Conservation (phyloP, 768 basidiomycete species). For the Termitomyces sp. region DNA sequence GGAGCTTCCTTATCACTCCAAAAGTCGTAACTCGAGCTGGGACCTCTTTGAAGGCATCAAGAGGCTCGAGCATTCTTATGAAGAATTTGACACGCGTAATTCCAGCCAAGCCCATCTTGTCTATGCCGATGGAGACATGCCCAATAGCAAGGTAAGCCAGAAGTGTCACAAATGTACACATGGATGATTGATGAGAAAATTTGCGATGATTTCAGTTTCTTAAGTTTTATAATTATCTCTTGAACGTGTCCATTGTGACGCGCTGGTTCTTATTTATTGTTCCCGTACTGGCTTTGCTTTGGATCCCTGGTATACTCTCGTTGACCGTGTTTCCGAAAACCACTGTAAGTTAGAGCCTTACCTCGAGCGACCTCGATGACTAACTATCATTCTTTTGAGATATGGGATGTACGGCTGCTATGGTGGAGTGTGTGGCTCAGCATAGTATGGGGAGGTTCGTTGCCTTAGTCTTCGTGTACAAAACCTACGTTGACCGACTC, state of each 20-base stretch:
- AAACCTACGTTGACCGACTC: conserved; percentile 2
- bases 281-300: conserved; percentile 62
- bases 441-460: conserved; percentile 72
- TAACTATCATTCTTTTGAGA: conserved; percentile 25
- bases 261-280: conserved; percentile 81
- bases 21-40: conserved; percentile 42
- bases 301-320: conserved; percentile 76
- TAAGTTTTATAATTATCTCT: conserved; percentile 68
- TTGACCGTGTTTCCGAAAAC: conserved; percentile 49
- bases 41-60: conserved; percentile 48
- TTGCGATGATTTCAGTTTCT: conserved; percentile 40
- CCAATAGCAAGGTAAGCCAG: conserved; percentile 49
- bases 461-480: conserved; percentile 15
- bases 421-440: conserved; percentile 89
- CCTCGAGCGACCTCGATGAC: conserved; percentile 7
- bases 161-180: background rate
- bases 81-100: conserved; percentile 56
- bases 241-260: conserved; percentile 74
- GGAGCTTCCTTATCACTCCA: conserved; percentile 16
- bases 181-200: background rate
- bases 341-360: conserved; percentile 32
- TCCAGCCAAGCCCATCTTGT: conserved; percentile 49
- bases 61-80: conserved; percentile 54
- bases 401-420: conserved; percentile 59
- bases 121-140: conserved; percentile 62